Evolutionary conservation across 495 filamentous ascomycete species (phyloP), one percentile per base, ranked within the genome.

Genomic region (Talaromyces proteolyticus): DNA sequence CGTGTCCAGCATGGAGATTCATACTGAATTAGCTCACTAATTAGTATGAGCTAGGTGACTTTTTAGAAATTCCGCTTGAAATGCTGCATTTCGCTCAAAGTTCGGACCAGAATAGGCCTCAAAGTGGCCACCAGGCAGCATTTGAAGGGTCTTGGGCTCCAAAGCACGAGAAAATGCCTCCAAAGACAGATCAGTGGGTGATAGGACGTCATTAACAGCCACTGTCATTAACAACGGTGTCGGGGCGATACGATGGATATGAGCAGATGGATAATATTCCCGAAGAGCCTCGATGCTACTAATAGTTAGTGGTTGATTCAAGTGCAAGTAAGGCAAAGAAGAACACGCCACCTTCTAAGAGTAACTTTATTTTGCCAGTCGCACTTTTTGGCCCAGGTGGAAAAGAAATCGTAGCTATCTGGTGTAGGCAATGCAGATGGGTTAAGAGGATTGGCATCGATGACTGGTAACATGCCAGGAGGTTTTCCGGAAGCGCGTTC

Each of bases 191-290:
- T 57, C 54, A 8, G 59, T 48, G 19, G 44, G 39, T 3, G 22
- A 22, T n/a, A 23, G 8, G 17, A 24, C 26, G 40, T 67, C 64
- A 34, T 58, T 50, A 20, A 55, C 38, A 19, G 60, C 60, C 11
- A 67, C 53, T 3, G 50, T 55, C 52, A 67, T 62, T 21, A 64
- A 48, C 40, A 67, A 42, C n/a, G 64, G 63, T 8, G 61, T 67
- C 10, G 64, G 64, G 8, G 57, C 51, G 40, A 67, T 64, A 37
- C 47, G 60, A 47, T 61, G 49, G 49, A 67, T 63, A 19, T 50
- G 44, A 18, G 14, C 16, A 5, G 47, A 54, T 10, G 59, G 51
- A 19, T 62, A 45, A 50, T 66, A 58, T 43, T 36, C 57, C 14
- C 59, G 53, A 44, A 62, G 42, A 17, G 38, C 8, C 19, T 47